These are phyloP conservation scores for Phytophthora sp. DNA, from an alignment of 352 stramenopile species.

Conservation along the genomic window DNA sequence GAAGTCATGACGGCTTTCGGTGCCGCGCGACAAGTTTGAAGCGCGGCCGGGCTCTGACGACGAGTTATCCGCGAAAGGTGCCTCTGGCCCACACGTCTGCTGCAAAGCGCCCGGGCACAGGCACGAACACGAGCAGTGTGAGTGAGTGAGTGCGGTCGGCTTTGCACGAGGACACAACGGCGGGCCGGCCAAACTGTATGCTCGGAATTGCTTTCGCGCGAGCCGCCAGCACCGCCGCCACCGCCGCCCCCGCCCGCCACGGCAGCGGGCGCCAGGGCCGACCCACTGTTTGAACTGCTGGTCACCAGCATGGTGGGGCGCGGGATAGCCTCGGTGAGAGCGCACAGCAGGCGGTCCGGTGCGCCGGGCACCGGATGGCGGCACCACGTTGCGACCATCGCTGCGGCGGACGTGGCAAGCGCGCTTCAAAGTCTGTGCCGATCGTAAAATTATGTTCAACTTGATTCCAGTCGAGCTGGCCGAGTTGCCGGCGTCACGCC, in stretches of 20 bases:
- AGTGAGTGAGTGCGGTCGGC: constrained; percentile 13
- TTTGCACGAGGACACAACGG: constrained; percentile 20
- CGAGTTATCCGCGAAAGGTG: not conserved
- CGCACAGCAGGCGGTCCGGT: too few relatives aligned
- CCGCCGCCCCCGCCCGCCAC: not conserved
- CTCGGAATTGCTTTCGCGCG: constrained; percentile 24
- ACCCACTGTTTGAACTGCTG: not conserved
- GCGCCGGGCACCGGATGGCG: constrained; percentile 7
- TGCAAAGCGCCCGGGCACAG: constrained; percentile 24
- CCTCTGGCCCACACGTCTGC: constrained; percentile 10
- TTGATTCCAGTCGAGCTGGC: too few relatives aligned
- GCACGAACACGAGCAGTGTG: constrained; percentile 19
- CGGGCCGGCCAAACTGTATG: constrained; percentile 14
- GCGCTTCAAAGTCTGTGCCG: too few relatives aligned
- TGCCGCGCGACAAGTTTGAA: constrained; percentile 1
- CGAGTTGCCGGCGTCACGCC: too few relatives aligned
- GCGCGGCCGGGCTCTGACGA: not conserved
- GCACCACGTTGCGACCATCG: not conserved
- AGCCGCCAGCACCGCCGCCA: not conserved
- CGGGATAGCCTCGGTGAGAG: constrained; percentile 9
- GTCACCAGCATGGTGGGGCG: not conserved
- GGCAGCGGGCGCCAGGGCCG: not conserved
- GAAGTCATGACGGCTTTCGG: too few relatives aligned
- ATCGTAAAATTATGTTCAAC: too few relatives aligned
- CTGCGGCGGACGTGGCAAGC: constrained; percentile 20